phyloP scores from a whole-genome alignment of 2,329 filamentous ascomycete species.

The Teratosphaeria nubilosa region DNA sequence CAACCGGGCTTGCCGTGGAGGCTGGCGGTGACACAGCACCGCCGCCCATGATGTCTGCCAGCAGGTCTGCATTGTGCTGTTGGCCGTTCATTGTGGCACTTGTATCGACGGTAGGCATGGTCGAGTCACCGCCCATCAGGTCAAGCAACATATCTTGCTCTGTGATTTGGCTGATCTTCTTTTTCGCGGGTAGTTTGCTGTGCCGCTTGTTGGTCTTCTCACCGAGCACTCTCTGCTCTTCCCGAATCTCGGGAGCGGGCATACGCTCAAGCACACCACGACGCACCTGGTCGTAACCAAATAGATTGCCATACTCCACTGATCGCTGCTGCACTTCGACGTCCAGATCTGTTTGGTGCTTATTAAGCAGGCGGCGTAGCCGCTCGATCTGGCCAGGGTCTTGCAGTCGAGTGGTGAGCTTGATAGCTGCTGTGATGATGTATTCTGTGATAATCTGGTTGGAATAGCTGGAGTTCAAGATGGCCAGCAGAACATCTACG shows the following conservation, averaged over 20 bases:
- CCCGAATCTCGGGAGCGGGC: constrained; percentile 93
- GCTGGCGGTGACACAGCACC: constrained; percentile 41
- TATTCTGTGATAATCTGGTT: constrained; percentile 89
- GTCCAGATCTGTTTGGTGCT: constrained; percentile 76
- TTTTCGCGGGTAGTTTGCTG: constrained; percentile 57
- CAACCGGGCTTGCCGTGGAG: constrained; percentile 23
- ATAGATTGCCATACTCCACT: constrained; percentile 93
- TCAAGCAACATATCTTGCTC: constrained; percentile 89
- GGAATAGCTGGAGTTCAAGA: constrained; percentile 89
- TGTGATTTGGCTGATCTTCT: constrained; percentile 66
- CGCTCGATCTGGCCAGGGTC: constrained; percentile 81
- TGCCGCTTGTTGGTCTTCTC: constrained; percentile 51
- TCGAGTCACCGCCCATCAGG: constrained; percentile 72
- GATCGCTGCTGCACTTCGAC: constrained; percentile 94
- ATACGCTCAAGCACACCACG: constrained; percentile 91
- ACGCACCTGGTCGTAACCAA: constrained; percentile 76
- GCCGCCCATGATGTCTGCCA: constrained; percentile 84
- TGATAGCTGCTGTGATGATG: constrained; percentile 89
- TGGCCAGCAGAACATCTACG: constrained; percentile 82
- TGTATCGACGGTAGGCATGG: constrained; percentile 49
- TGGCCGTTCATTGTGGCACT: constrained; percentile 47
- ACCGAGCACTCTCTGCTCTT: constrained; percentile 83
- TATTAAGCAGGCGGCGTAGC: constrained; percentile 65
- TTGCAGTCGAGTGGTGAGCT: constrained; percentile 78
- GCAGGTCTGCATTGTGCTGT: constrained; percentile 66